A percentile compares a stretch with the other conserved stretches of the same genome.
These are phyloP conservation scores for Berkeleyomyces rouxiae DNA, from an alignment of 2,329 filamentous ascomycete genomes.

Conservation along the genomic window DNA sequence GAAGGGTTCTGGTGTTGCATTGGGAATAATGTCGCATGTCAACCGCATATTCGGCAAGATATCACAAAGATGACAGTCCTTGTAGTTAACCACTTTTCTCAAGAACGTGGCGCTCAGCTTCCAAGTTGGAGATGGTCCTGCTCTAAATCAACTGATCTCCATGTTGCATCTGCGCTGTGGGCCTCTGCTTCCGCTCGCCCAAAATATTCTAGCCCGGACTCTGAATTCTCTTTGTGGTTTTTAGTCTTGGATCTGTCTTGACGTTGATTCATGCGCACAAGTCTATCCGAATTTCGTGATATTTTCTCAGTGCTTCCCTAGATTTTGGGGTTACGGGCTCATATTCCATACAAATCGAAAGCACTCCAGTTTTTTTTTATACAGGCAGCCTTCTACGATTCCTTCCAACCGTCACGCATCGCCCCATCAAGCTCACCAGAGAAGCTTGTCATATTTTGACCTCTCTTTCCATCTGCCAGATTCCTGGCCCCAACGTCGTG, in stretches of 20 bases:
- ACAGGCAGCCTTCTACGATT: background rate
- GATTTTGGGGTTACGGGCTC: background rate
- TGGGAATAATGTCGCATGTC: background rate
- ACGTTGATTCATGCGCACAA: background rate
- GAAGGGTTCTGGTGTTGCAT: background rate
- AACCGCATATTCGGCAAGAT: background rate
- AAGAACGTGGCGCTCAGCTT: too few relatives aligned
- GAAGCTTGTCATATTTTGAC: background rate
- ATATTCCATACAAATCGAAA: background rate
- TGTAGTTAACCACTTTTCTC: too few relatives aligned
- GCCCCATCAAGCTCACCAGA: background rate
- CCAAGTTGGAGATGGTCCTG: too few relatives aligned
- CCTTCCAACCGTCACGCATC: background rate
- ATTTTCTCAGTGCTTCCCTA: background rate
- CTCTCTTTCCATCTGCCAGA: background rate
- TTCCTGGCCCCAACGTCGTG: too few relatives aligned
- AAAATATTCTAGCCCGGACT: background rate
- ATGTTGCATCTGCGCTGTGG: background rate
- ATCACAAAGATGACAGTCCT: background rate
- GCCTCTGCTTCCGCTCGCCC: background rate
- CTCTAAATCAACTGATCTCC: background rate
- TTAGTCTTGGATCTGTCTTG: background rate
- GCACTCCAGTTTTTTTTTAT: slow-evolving; percentile 9
- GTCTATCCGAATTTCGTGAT: background rate
- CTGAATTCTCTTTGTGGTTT: background rate